Base-by-base conservation (phyloP, 352 stramenopile genomes). In the Phytophthora ramorum region DNA sequence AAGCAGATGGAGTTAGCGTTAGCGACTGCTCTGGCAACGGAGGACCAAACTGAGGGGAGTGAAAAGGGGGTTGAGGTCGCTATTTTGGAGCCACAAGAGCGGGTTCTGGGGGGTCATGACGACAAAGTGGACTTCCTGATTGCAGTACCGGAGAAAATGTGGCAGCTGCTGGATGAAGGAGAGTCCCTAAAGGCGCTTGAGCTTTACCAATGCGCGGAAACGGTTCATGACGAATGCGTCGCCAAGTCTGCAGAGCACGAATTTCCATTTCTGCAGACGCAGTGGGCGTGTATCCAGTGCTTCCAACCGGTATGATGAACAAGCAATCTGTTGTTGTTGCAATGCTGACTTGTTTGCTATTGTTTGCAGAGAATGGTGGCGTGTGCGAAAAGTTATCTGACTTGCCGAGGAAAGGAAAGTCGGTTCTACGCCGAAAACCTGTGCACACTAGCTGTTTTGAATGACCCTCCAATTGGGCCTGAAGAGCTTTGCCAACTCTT, bases 341-440 rank as follows among this genome's bases (percentile, higher is more conserved):
- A 3, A 43, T 17, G 37, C 37, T 43, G n/a, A 24, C 24, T 46
- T 46, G 4, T 8, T 4, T 46, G 10, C 41, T 55, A 10, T 68
- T 48, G 30, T 30, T 48, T 65, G 24, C 52, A 95, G 79, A 77
- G 86, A 34, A 75, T 93, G 57, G 51, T 79, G 3, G 32, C 52
- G 10, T 78, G 73, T 19, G 84, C 86, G 5, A 72, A 76, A 30
- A 71, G 30, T 14, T 93, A 79, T 30, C 49, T 95, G 35, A 68
- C 64, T 10, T 87, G 79, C 22, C 71, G 85, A 61, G 84, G 86
- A 10, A 81, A 81, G 24, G 69, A 73, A 5, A 79, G 74, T 3
- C 38, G 41, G 7, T 93, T 95, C 43, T 95, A 95, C 44, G 79
- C 79, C 0, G 73, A 87, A 2, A 93, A 87, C 35, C 57, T 95